Percentiles rank a stretch among this genome's conserved stretches.
These are phyloP conservation scores for Teratosphaeria destructans DNA, from an alignment of 2,329 filamentous ascomycete species.

Conservation along the genomic window DNA sequence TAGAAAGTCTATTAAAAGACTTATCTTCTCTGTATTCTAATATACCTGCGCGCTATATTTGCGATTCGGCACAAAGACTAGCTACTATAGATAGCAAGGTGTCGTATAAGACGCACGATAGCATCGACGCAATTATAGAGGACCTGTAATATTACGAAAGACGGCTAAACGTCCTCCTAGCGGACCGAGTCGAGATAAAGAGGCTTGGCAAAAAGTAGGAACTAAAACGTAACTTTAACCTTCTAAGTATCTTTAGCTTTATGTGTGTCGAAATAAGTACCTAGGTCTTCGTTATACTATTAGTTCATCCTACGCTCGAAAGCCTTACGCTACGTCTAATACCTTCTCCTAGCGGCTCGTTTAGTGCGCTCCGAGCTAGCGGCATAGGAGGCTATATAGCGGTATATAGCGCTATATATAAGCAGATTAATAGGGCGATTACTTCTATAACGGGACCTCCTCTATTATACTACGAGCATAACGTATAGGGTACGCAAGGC, in stretches of 20 bases:
- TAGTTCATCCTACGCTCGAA: not conserved
- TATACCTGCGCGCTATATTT: not conserved
- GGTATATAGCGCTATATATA: constrained; percentile 18
- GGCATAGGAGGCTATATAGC: constrained; percentile 27
- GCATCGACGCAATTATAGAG: not conserved
- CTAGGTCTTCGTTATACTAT: constrained; percentile 14
- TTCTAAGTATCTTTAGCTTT: constrained; percentile 18
- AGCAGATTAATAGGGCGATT: constrained; percentile 2
- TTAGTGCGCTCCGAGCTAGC: constrained; percentile 7
- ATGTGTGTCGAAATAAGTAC: constrained; percentile 16
- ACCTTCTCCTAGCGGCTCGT: not conserved
- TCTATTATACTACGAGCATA: not conserved
- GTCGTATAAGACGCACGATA: not conserved
- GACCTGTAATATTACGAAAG: constrained; percentile 3
- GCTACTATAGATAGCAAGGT: not conserved
- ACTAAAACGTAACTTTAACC: constrained; percentile 18
- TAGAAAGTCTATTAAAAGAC: not conserved
- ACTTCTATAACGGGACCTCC: not conserved
- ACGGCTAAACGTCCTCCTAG: not conserved
- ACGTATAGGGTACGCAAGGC: not conserved
- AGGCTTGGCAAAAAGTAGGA: constrained; percentile 8
- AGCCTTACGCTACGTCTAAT: not conserved
- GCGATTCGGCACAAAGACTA: not conserved
- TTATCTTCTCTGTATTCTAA: not conserved
- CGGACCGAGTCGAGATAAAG: constrained; percentile 5